Base-by-base conservation (phyloP, 305 asterid genomes). In the Plantago coronopus region DNA sequence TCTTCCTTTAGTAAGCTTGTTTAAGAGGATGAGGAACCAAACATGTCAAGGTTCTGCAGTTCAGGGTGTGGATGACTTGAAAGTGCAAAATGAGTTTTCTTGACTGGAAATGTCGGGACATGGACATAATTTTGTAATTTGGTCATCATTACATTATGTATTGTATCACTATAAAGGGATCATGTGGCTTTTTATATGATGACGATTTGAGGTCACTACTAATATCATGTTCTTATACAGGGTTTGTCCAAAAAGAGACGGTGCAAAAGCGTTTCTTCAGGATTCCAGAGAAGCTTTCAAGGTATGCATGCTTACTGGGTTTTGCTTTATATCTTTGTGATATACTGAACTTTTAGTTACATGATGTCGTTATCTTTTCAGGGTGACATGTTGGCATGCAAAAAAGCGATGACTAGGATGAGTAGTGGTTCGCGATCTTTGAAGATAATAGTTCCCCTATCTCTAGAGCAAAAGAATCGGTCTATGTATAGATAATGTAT, bases 221-320 rank as follows among this genome's bases (percentile, higher is more conserved):
- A 43, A 61, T 57, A 45, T 21, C 55, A 6, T 4, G 17, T 59
- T 29, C 11, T 51, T 18, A 27, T 20, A 5, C 46, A 85, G 96
- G 84, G 34, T 50, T 70, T 59, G 20, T 73, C 94, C 40, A 83
- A 76, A 86, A 88, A 78, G 63, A 76, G 81, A 72, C 73, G 88
- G 67, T 74, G 82, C 74, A 76, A 86, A 71, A 85, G 96, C 65
- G 89, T 74, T 63, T 85, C 91, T 63, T 76, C 78, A 20, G 84
- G 80, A 38, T 56, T 64, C 50, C 81, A 59, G 70, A 69, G 66
- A 63, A 76, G 85, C 69, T 82, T 84, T 1, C 71, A 64, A 79
- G 83, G 81, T 76, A 38, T 49, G 4, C 54, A 48, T 38, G 48
- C 68, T 68, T 19, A 44, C 20, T 8, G 17, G 22, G 29, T 61